Conservation (phyloP, 2,329 filamentous ascomycete genomes). For the Pseudogymnoascus sp. region DNA sequence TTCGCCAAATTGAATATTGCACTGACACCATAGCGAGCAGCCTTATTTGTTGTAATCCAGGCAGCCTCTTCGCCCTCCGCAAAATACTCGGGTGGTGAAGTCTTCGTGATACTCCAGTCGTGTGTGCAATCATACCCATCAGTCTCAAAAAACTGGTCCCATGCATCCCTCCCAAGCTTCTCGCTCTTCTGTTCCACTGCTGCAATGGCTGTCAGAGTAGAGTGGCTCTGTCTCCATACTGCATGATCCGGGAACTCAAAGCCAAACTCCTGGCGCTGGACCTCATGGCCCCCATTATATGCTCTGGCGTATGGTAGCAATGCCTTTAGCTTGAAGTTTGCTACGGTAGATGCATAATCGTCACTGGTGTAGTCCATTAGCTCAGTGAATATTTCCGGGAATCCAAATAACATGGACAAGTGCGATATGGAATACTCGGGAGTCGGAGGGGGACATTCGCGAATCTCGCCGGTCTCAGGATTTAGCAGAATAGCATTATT, state of each 20-base stretch:
- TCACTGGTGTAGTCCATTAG: background rate
- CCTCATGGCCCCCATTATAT: constrained; percentile 11
- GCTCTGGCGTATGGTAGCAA: constrained; percentile 7
- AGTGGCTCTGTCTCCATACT: constrained; percentile 10
- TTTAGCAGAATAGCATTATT: constrained; percentile 10
- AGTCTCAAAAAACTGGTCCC: constrained; percentile 8
- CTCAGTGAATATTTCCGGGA: background rate
- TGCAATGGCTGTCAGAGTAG: constrained; percentile 9
- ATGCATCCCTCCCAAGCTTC: constrained; percentile 3
- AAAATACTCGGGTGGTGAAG: constrained; percentile 5
- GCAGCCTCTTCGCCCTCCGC: constrained; percentile 9
- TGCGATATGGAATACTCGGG: constrained; percentile 4
- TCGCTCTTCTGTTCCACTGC: constrained; percentile 6
- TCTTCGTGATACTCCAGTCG: constrained; percentile 5
- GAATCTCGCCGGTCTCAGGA: background rate
- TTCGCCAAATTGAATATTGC: constrained; percentile 12
- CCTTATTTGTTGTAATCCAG: constrained; percentile 7
- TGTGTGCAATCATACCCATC: constrained; percentile 1
- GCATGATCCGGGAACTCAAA: constrained; percentile 8
- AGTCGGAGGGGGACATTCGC: constrained; percentile 8
- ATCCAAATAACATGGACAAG: background rate
- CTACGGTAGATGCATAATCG: background rate
- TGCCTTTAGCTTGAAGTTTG: constrained; percentile 4
- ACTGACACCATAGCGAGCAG: constrained; percentile 8
- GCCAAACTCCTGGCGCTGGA: constrained; percentile 2